A percentile compares a stretch with the other conserved stretches of the same genome.
Conservation (phyloP, 2,329 filamentous ascomycete species). For the Zymoseptoria passerinii region DNA sequence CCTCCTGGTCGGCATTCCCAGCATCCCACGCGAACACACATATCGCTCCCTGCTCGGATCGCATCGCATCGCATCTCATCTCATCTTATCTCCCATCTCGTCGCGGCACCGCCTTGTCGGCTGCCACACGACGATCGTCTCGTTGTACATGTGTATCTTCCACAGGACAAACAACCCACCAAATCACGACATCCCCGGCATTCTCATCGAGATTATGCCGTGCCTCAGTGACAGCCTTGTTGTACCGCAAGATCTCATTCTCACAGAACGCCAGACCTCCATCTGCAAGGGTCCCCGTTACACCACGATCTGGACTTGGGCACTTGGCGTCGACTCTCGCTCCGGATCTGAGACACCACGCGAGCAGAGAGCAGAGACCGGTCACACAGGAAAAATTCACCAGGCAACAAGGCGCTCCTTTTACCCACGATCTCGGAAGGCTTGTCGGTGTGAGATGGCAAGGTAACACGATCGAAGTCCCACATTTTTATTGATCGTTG, state of each 20-base stretch:
- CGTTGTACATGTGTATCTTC: too few relatives aligned
- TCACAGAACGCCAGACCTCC: background rate
- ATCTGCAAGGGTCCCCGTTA: background rate
- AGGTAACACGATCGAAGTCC: background rate
- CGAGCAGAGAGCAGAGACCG: background rate
- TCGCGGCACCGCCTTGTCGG: background rate
- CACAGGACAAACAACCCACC: background rate
- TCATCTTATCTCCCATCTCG: too few relatives aligned
- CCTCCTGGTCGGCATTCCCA: background rate
- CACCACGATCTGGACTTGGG: background rate
- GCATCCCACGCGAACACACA: background rate
- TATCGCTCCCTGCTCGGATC: background rate
- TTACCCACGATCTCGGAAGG: background rate
- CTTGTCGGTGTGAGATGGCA: background rate
- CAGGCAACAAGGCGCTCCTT: too few relatives aligned
- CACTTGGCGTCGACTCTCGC: background rate
- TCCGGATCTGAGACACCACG: background rate
- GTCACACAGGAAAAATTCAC: too few relatives aligned
- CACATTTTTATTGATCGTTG: background rate
- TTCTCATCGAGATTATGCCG: background rate
- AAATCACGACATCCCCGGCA: background rate
- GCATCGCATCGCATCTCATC: too few relatives aligned
- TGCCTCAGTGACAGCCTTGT: background rate
- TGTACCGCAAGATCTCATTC: background rate
- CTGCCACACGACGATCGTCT: background rate